Percentiles rank a stretch among this genome's conserved stretches.
These are phyloP conservation scores for Penicillium ucsense DNA, from an alignment of 495 filamentous ascomycete genomes.

Conservation along the genomic window DNA sequence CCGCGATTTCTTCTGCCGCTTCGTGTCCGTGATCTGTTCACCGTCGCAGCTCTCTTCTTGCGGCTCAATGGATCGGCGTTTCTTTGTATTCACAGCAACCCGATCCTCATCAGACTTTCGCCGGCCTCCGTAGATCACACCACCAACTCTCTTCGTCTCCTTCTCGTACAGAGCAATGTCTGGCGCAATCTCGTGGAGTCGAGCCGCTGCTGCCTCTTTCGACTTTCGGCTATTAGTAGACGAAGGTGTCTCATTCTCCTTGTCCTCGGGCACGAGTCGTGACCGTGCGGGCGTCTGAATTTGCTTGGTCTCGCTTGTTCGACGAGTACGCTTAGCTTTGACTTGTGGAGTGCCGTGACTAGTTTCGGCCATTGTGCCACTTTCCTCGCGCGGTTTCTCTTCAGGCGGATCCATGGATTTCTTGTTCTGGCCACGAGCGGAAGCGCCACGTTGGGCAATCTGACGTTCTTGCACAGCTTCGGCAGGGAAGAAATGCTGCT, in stretches of 20 bases:
- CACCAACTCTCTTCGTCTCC: slow-evolving; percentile 81
- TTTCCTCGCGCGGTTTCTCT: slow-evolving; percentile 9
- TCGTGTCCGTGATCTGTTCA: slow-evolving; percentile 42
- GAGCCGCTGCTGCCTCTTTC: slow-evolving; percentile 69
- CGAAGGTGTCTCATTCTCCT: slow-evolving; percentile 81
- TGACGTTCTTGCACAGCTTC: slow-evolving; percentile 16
- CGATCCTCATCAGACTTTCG: slow-evolving; percentile 43
- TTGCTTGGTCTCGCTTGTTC: slow-evolving; percentile 15
- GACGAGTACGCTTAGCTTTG: slow-evolving; percentile 17
- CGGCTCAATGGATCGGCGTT: slow-evolving; percentile 30
- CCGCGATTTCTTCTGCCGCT: slow-evolving; percentile 52
- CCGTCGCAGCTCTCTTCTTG: slow-evolving; percentile 41
- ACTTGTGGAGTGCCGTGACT: slow-evolving; percentile 20
- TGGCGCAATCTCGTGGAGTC: slow-evolving; percentile 62
- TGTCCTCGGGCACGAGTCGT: slow-evolving; percentile 42
- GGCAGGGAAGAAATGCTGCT: slow-evolving; percentile 44
- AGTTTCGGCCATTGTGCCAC: slow-evolving; percentile 8
- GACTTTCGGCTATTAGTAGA: slow-evolving; percentile 74
- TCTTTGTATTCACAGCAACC: slow-evolving; percentile 26
- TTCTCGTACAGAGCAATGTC: slow-evolving; percentile 90
- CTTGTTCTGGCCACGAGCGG: slow-evolving; percentile 27
- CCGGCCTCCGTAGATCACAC: slow-evolving; percentile 64
- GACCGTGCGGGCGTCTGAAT: slow-evolving; percentile 39
- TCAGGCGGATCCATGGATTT: slow-evolving; percentile 13
- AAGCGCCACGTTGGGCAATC: slow-evolving; percentile 22